phyloP scores from a whole-genome alignment of 495 filamentous ascomycete species.

The Tetracladium setigerum region DNA sequence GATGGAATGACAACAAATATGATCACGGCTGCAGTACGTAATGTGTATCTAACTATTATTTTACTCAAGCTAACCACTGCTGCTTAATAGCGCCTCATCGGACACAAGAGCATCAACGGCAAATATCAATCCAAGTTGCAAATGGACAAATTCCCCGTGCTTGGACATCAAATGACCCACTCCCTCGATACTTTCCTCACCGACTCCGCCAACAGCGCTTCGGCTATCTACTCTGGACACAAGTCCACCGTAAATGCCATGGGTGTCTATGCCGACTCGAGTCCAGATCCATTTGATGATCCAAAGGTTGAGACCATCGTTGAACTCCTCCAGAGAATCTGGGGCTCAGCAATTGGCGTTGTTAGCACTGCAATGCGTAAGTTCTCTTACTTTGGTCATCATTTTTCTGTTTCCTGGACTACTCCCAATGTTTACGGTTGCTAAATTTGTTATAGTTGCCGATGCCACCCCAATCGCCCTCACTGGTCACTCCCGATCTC shows the following conservation, averaged over 20 bases:
- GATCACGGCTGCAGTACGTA: slow-evolving; percentile 37
- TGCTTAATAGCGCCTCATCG: slow-evolving; percentile 66
- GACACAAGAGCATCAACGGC: slow-evolving; percentile 67
- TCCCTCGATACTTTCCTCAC: slow-evolving; percentile 72
- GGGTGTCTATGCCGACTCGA: slow-evolving; percentile 65
- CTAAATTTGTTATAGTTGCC: slow-evolving; percentile 31
- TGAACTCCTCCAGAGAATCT: slow-evolving; percentile 59
- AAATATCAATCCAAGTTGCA: slow-evolving; percentile 60
- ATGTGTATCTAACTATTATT: too few relatives aligned
- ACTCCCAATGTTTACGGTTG: slow-evolving; percentile 43
- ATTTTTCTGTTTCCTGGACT: too few relatives aligned
- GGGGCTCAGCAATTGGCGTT: slow-evolving; percentile 35
- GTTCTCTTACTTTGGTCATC: too few relatives aligned
- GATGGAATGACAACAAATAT: slow-evolving; percentile 80
- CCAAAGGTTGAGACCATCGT: slow-evolving; percentile 73
- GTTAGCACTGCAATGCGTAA: slow-evolving; percentile 20
- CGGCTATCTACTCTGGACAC: slow-evolving; percentile 65
- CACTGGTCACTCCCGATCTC: slow-evolving; percentile 55
- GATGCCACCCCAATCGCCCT: slow-evolving; percentile 68
- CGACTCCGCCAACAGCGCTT: slow-evolving; percentile 69
- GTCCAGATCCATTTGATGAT: slow-evolving; percentile 57
- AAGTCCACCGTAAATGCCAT: slow-evolving; percentile 68
- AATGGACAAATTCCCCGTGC: slow-evolving; percentile 64
- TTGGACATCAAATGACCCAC: slow-evolving; percentile 68
- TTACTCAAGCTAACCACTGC: slow-evolving; percentile 48